Evolutionary conservation across 352 stramenopile genomes (phyloP).

Genomic region (Globisporangium orthogonon): DNA sequence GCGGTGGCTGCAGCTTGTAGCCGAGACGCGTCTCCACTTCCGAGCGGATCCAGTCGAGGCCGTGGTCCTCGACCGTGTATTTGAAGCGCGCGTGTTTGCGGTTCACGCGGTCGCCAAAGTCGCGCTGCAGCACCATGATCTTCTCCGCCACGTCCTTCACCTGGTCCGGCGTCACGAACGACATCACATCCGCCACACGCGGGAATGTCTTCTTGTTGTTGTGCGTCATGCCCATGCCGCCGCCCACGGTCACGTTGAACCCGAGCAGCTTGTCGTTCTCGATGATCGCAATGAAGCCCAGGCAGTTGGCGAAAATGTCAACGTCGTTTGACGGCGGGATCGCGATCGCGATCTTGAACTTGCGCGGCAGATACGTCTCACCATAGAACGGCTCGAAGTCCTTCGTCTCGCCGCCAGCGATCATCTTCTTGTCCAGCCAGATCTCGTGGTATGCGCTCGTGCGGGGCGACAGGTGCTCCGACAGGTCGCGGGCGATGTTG

Average conservation of each 20-base stretch:
- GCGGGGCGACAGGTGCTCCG: conserved; percentile 91
- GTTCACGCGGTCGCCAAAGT: conserved; percentile 96
- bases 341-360: conserved; percentile 99
- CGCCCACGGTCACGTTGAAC: conserved; percentile 96
- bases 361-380: conserved; percentile 95
- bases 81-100: conserved; percentile 97
- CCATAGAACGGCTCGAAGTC: conserved; percentile 98
- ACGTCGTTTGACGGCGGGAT: conserved; percentile 97
- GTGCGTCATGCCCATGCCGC: conserved; percentile 97
- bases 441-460: conserved; percentile 95
- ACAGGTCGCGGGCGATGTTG: conserved; percentile 83
- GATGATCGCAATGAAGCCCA: conserved; percentile 93
- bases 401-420: conserved; percentile 87
- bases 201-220: conserved; percentile 97
- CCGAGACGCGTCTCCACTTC: conserved; percentile 94
- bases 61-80: conserved; percentile 97
- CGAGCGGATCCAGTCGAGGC: conserved; percentile 90
- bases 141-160: conserved; percentile 88
- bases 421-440: conserved; percentile 97
- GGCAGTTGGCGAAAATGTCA: conserved; percentile 97
- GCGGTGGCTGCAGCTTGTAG: conserved; percentile 89
- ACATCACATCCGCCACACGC: conserved; percentile 93
- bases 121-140: conserved; percentile 92
- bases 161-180: conserved; percentile 93
- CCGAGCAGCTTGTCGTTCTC: conserved; percentile 78